A percentile compares a stretch with the other conserved stretches of the same genome.
phyloP scores from a whole-genome alignment of 306 rosid genomes.

The Vigna unguiculata region DNA sequence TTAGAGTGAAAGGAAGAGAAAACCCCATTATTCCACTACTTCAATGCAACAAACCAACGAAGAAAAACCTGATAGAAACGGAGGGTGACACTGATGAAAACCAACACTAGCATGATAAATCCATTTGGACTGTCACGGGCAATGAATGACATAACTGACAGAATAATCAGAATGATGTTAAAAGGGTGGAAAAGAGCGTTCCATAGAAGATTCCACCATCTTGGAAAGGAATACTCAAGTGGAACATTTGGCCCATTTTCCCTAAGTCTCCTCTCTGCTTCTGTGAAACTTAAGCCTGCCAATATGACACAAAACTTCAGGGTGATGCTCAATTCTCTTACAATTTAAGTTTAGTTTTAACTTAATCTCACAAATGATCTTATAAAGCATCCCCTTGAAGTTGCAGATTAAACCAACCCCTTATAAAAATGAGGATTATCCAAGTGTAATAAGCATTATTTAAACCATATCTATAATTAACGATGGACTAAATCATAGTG shows the following conservation, averaged over 20 bases:
- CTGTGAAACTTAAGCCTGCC: conserved; percentile 80
- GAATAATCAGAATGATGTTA: conserved; percentile 72
- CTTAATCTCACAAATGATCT: no score
- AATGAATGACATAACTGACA: conserved; percentile 72
- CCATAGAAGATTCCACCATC: conserved; percentile 85
- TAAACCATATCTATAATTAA: no score
- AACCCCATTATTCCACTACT: not conserved
- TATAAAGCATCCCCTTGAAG: no score
- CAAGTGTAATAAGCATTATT: no score
- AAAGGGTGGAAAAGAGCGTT: conserved; percentile 81
- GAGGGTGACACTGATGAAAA: conserved; percentile 76
- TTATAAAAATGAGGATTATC: no score
- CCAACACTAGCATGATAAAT: conserved; percentile 72
- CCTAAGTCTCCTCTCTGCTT: conserved; percentile 75
- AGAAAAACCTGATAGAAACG: conserved; percentile 77
- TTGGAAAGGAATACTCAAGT: conserved; percentile 64
- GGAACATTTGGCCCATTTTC: conserved; percentile 86
- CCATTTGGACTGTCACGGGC: conserved; percentile 70
- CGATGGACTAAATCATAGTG: not conserved
- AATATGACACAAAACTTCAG: not conserved
- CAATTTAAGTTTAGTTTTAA: no score
- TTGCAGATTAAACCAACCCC: no score
- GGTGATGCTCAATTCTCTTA: not conserved
- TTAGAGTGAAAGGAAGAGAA: conserved; percentile 8
- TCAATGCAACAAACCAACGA: not conserved